Percentiles rank a stretch among this genome's conserved stretches.
These are phyloP conservation scores for Typha latifolia DNA, from an alignment of 176 grass and related monocot genomes.

Conservation along the genomic window DNA sequence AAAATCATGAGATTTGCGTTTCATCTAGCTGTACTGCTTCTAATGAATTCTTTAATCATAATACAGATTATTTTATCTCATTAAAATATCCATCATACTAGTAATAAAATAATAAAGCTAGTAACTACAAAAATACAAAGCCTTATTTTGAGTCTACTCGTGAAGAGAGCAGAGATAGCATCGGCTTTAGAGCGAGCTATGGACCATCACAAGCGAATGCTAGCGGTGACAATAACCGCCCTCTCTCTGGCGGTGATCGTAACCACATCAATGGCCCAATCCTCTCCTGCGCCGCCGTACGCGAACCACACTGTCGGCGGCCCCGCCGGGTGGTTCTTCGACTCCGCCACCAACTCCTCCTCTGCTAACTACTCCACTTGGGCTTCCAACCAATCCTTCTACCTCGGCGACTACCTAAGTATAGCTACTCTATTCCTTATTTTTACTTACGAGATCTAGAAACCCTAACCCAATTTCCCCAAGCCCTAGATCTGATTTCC, in stretches of 20 bases:
- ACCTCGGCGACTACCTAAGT: constrained; percentile 80
- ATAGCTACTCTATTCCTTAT: neutral
- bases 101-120: too few species aligned
- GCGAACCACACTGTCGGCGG: constrained; percentile 70
- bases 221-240: neutral
- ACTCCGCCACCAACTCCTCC: constrained; percentile 33
- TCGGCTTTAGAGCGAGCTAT: too few species aligned
- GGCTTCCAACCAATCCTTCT: constrained; percentile 57
- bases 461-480: neutral
- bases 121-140: too few species aligned
- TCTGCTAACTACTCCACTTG: constrained; percentile 63
- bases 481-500: neutral
- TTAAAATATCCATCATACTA: too few species aligned
- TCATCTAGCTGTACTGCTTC: too few species aligned
- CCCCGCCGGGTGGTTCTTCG: constrained; percentile 62
- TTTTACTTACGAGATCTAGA: neutral
- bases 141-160: too few species aligned
- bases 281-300: constrained; percentile 23
- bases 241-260: neutral
- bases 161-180: too few species aligned
- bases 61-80: too few species aligned
- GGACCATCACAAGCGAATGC: neutral
- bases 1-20: too few species aligned
- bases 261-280: constrained; percentile 2
- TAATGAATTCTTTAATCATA: too few species aligned